These are phyloP conservation scores for Irpex sp. DNA, from an alignment of 1,284 basidiomycete genomes.

Conservation along the genomic window DNA sequence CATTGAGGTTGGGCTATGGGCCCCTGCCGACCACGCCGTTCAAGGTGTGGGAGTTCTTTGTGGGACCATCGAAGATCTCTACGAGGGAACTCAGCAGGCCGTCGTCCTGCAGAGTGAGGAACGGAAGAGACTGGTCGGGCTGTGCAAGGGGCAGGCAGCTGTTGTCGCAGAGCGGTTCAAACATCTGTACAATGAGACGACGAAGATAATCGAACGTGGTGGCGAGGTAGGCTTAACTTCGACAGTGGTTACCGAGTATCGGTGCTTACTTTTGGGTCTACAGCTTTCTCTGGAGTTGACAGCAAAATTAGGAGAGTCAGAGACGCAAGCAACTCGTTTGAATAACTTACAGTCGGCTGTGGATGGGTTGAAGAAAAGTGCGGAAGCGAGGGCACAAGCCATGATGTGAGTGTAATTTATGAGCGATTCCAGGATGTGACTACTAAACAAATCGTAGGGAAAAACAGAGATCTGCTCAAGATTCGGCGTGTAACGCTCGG, in stretches of 20 bases:
- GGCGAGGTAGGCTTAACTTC: background rate
- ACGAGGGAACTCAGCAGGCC: background rate
- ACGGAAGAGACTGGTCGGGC: background rate
- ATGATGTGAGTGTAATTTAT: background rate
- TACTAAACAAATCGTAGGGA: background rate
- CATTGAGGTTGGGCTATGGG: background rate
- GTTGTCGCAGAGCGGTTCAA: background rate
- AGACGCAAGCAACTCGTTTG: background rate
- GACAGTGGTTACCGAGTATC: too few relatives aligned
- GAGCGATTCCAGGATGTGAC: background rate
- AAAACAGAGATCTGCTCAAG: background rate
- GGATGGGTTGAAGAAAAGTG: background rate
- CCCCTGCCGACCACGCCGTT: constrained; percentile 1
- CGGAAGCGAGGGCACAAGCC: background rate
- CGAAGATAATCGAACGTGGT: background rate
- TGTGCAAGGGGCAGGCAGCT: background rate
- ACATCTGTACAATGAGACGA: background rate
- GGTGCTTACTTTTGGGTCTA: background rate
- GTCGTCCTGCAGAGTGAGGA: background rate
- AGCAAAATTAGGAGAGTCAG: background rate
- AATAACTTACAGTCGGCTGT: background rate
- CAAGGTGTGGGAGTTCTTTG: background rate
- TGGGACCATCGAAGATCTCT: constrained; percentile 4
- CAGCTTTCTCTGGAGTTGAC: background rate
- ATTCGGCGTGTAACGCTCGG: background rate